Base-by-base conservation (phyloP, 345 rosid species). In the Murraya koenigii region DNA sequence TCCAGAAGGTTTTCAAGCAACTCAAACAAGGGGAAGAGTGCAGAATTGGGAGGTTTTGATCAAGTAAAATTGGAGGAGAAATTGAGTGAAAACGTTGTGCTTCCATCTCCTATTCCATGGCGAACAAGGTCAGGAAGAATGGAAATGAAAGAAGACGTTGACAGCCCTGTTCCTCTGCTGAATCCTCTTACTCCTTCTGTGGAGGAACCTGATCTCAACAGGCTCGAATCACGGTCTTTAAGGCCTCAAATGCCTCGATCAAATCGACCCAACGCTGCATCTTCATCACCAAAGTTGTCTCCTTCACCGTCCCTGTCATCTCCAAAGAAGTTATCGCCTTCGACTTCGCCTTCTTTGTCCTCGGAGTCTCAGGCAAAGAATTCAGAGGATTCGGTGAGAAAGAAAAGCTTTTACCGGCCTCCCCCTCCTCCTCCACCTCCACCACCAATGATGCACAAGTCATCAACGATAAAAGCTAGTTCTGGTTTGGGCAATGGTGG, bases 41-140 rank as follows among this genome's bases (percentile, higher is more conserved):
- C 80, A 59, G 84, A 73, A 14, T 64, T 69, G 55, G 80, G 78
- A 63, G 82, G 78, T 20, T 70, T 41, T 66, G 88, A 86, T 74
- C 64, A 66, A 15, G 70, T 17, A 10, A 79, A 79, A 61, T 66
- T 75, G 66, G 86, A 63, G 75, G 83, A 80, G 58, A 78, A 80
- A 60, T 33, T 78, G 66, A 76, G 82, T 35, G 87, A 81, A 17
- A 85, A 77, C 64, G 84, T 87, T 72, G 98, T 88, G 25, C 97
- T 96, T 84, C 97, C 97, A 70, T 96, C 99, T 44, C 99, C 99
- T 26, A 89, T 94, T 77, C 99, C 99, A 9, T 96, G 99, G 99
- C 83, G 91, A 41, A 90, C 99, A 69, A 88, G 97, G 77, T 94
- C 97, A 22, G 93, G 93, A n/a, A 87, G 89, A 79, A 75, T 89